Evolutionary conservation across 495 filamentous ascomycete genomes (phyloP), one percentile per base, ranked within the genome.

Genomic region (Xylaria grammica): DNA sequence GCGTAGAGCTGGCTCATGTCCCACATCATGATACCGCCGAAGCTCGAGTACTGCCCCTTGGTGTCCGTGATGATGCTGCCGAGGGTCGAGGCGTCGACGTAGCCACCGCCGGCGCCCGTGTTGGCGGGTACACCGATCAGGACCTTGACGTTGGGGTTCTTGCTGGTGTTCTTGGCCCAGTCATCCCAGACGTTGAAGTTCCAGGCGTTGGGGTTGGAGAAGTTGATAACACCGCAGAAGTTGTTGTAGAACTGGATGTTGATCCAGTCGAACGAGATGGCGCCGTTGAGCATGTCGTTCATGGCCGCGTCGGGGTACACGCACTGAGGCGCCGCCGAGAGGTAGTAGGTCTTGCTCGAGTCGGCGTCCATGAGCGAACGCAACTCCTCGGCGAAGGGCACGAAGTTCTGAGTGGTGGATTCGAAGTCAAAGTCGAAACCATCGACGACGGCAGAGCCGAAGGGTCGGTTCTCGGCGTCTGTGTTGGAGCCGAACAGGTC

Each of bases 381-480:
- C 5, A 91, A 79, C 50, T 80, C 75, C 49, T 79, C 71, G 19
- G 85, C 85, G 66, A 90, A 88, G 2, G 79, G 75, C 1, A 74
- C 82, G 77, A 85, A 86, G 76, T 86, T 78, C 66, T 62, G 61
- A 64, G 65, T 71, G 48, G 52, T 78, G 67, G 65, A 74, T 67
- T 90, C 87, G 42, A 89, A 84, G 72, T 90, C 87, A 60, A 90
- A 84, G 67, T 93, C 90, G 69, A 92, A 92, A 3, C 90, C 90
- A 68, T 93, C 90, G 45, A 92, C 71, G 30, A 82, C 77, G 26
- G 86, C 83, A 17, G 82, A 69, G 20, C 87, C 87, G 64, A 93
- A 91, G 4, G 90, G 90, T 38, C 89, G 84, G 50, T 81, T 78
- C 5, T 66, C 74, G 30, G 73, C 63, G 27, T 66, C 74, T 24